Evolutionary conservation across 148 eudicot species (phyloP), one percentile per base, ranked within the genome.

Genomic region (Dysphania ambrosioides): DNA sequence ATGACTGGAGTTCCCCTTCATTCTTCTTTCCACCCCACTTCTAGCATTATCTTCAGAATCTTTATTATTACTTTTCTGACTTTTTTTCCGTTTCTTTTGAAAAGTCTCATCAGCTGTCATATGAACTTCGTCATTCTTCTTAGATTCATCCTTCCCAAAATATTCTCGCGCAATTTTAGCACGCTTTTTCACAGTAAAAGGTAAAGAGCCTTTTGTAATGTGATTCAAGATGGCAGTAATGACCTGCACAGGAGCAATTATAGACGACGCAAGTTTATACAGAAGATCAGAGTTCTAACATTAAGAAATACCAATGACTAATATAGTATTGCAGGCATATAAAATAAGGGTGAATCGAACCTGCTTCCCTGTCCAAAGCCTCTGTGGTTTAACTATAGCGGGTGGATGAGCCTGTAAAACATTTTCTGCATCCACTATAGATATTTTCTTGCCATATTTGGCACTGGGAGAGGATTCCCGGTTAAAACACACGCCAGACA

Each of bases 291-390:
- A 13, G 61, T 23, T 1, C 47, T 24, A 55, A 15, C 23, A 32
- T 36, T 30, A 56, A 24, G 34, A 30, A 56, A 27, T 16, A 47
- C 55, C 40, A 34, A 27, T 11, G 30, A 61, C 21, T 53, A 15
- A 4, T 9, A 65, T 56, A 18, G 7, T 53, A 53, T 8, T 19
- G 34, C 47, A 49, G 30, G 35, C 35, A 75, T 27, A 30, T 5
- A 61, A 35, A 49, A 35, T 27, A 41, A 58, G 9, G 35, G 18
- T 38, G 60, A 62, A 27, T 65, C 36, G n/a, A 35, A 95, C 99
- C 97, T 95, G 97, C 75, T 95, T 95, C 44, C 99, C 99, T 5
- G 99, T 95, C 99, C 99, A 95, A 76, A 95, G 94, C 66, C 86
- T 92, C 82, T 67, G 79, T 30, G 99, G 99, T 79, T 83, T 87